These are phyloP conservation scores for Xylariaceae sp. DNA, from an alignment of 2,329 filamentous ascomycete genomes.

Conservation along the genomic window DNA sequence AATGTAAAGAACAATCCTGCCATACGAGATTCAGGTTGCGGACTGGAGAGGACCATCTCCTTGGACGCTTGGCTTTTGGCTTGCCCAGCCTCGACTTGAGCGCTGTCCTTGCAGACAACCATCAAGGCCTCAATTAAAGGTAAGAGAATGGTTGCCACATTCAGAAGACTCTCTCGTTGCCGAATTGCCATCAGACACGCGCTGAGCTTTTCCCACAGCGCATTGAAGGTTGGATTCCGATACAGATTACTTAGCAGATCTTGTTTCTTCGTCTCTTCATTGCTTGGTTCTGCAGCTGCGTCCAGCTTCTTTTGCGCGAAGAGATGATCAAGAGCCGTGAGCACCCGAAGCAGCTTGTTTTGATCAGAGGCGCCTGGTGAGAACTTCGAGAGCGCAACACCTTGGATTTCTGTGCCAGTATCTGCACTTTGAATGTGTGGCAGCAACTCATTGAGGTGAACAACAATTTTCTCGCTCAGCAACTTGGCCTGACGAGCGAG, in stretches of 20 bases:
- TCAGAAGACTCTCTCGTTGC: conserved; percentile 90
- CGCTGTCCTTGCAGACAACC: conserved; percentile 99
- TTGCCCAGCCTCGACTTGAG: conserved; percentile 60
- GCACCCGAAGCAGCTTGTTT: conserved; percentile 84
- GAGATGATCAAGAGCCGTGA: conserved; percentile 91
- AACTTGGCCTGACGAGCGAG: conserved; percentile 80
- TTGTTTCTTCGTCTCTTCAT: conserved; percentile 61
- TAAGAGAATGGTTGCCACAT: conserved; percentile 90
- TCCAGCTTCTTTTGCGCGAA: conserved; percentile 71
- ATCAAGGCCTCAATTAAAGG: conserved; percentile 94
- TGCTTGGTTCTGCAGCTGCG: conserved; percentile 40
- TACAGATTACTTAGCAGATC: conserved; percentile 84
- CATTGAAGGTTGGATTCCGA: conserved; percentile 82
- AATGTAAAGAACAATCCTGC: conserved; percentile 94
- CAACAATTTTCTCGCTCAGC: conserved; percentile 77
- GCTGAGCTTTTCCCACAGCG: conserved; percentile 88
- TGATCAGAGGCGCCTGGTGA: conserved; percentile 94
- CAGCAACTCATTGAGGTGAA: conserved; percentile 77
- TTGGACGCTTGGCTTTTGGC: conserved; percentile 47
- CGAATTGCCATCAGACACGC: conserved; percentile 83
- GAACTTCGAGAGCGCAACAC: conserved; percentile 88
- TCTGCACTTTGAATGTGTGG: conserved; percentile 81
- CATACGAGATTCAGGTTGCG: conserved; percentile 73
- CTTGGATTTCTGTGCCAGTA: conserved; percentile 90
- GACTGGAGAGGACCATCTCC: conserved; percentile 69